Conservation (phyloP, 306 rosid species). For the Purshia tridentata region DNA sequence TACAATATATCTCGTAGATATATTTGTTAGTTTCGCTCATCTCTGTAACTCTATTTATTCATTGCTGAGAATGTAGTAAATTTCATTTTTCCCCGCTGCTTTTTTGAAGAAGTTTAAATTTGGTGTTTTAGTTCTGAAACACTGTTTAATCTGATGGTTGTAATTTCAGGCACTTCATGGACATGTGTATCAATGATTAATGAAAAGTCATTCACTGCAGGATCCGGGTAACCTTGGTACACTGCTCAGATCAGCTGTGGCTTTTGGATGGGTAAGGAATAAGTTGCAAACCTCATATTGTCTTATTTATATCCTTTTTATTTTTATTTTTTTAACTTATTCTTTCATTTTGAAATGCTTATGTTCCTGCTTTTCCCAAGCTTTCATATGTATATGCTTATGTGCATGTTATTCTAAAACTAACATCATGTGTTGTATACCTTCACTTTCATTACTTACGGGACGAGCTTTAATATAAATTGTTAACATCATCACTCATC, state of each 20-base stretch:
- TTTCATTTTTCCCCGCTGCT: background rate
- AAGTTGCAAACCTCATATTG: constrained; percentile 10
- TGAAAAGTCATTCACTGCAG: constrained; percentile 47
- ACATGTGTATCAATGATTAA: constrained; percentile 24
- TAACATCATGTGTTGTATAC: too few species aligned
- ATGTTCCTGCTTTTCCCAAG: background rate
- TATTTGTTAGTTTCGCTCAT: background rate
- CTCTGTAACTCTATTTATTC: background rate
- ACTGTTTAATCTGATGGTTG: background rate
- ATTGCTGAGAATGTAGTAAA: background rate
- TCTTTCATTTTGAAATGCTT: background rate
- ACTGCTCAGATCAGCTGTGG: constrained; percentile 79
- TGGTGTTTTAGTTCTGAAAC: background rate
- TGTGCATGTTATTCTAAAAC: background rate
- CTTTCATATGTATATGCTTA: background rate
- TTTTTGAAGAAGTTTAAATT: background rate
- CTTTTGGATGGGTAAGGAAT: constrained; percentile 84
- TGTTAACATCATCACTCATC: background rate
- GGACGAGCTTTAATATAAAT: background rate
- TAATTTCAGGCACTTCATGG: constrained; percentile 15
- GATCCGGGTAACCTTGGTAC: constrained; percentile 96
- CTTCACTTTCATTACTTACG: background rate
- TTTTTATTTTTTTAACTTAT: background rate
- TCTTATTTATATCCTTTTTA: constrained; percentile 13
- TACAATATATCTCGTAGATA: background rate